Evolutionary conservation across 2,329 filamentous ascomycete species (phyloP).

Genomic region (Moelleriella libera): DNA sequence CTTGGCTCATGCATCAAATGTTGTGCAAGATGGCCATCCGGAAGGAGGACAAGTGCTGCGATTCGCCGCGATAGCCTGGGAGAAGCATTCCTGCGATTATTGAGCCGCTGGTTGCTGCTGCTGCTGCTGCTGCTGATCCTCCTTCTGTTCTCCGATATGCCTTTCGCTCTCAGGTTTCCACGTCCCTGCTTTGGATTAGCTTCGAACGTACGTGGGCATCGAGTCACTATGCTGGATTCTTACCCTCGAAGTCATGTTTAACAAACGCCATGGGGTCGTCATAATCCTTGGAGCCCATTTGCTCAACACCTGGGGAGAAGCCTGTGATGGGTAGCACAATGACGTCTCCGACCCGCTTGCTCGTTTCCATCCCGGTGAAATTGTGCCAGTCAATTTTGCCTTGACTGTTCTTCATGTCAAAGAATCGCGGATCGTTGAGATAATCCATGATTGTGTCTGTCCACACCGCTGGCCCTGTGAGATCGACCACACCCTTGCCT

Average conservation of each 20-base stretch:
- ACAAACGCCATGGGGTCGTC: constrained; percentile 97
- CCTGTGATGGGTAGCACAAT: constrained; percentile 90
- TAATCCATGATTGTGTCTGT: constrained; percentile 86
- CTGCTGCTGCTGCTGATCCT: constrained; percentile 5
- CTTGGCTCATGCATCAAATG: too few relatives aligned
- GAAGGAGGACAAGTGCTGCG: too few relatives aligned
- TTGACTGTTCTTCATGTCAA: constrained; percentile 58
- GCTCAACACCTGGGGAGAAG: constrained; percentile 86
- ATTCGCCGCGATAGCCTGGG: background rate
- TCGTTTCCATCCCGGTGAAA: constrained; percentile 73
- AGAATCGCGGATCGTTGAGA: constrained; percentile 83
- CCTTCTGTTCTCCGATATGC: constrained; percentile 44
- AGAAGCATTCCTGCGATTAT: too few relatives aligned
- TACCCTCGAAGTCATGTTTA: constrained; percentile 92
- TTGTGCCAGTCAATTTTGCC: constrained; percentile 72
- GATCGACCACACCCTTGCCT: constrained; percentile 74
- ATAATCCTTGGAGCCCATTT: constrained; percentile 80
- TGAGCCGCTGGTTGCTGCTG: background rate
- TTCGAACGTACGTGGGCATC: background rate
- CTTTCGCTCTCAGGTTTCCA: constrained; percentile 64
- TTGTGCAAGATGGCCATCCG: too few relatives aligned
- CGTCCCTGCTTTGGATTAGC: constrained; percentile 37
- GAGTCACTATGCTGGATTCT: constrained; percentile 9
- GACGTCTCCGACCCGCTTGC: constrained; percentile 86
- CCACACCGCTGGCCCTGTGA: constrained; percentile 89